phyloP scores from a whole-genome alignment of 192 early-diverging fungal species.

The Physocladia obscura region DNA sequence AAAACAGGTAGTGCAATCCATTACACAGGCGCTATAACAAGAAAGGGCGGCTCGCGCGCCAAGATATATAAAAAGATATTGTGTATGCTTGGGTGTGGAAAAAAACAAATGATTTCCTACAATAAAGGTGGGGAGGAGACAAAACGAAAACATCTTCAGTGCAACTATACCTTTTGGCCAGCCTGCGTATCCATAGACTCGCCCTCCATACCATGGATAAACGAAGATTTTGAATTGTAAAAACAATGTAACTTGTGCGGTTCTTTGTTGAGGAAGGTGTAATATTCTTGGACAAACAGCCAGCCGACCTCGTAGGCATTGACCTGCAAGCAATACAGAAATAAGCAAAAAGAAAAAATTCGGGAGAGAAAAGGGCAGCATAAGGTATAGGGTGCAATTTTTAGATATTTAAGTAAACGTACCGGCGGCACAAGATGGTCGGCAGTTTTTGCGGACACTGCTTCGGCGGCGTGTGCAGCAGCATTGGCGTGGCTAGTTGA shows the following conservation, averaged over 20 bases:
- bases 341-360: neutral
- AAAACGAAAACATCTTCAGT: neutral
- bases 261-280: constrained; percentile 85
- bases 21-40: too few relatives aligned
- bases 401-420: neutral
- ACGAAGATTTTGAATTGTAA: constrained; percentile 82
- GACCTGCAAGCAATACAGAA: constrained; percentile 25
- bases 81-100: too few relatives aligned
- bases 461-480: constrained; percentile 1
- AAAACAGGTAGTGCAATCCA: too few relatives aligned
- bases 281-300: constrained; percentile 94
- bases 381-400: neutral
- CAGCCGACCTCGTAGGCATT: constrained; percentile 74
- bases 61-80: too few relatives aligned
- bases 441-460: neutral
- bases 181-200: constrained; percentile 61
- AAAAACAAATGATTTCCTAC: too few relatives aligned
- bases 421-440: neutral
- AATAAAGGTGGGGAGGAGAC: too few relatives aligned
- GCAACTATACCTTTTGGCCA: constrained; percentile 69
- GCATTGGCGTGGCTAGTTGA: neutral
- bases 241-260: constrained; percentile 79
- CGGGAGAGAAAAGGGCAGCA: neutral
- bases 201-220: constrained; percentile 82
- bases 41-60: too few relatives aligned